phyloP scores from a whole-genome alignment of 371 early-diverging fungal species.

The Haplosporangium sp. region DNA sequence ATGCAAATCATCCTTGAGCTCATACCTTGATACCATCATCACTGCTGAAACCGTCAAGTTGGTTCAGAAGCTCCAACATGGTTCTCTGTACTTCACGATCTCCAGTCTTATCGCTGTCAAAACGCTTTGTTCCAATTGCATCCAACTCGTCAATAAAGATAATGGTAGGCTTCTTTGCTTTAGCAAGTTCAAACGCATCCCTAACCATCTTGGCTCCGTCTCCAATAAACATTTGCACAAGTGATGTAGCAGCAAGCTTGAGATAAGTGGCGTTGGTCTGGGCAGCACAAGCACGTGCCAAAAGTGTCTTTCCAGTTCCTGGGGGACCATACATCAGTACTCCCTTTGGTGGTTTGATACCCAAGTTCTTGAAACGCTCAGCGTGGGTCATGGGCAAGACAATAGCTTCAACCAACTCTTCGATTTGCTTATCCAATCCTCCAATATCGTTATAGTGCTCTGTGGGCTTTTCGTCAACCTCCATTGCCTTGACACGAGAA shows the following conservation, averaged over 20 bases:
- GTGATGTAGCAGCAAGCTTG: conserved; percentile 98
- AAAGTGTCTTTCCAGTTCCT: conserved; percentile 96
- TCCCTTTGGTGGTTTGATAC: conserved; percentile 99
- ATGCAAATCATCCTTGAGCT: not conserved
- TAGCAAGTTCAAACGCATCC: conserved; percentile 98
- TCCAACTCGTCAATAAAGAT: conserved; percentile 99
- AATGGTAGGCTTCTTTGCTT: conserved; percentile 99
- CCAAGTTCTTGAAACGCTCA: conserved; percentile 96
- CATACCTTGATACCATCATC: conserved; percentile 96
- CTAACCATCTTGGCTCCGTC: conserved; percentile 99
- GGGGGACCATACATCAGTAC: conserved; percentile 99
- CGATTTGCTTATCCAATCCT: conserved; percentile 99
- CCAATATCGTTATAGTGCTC: conserved; percentile 99
- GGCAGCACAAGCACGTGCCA: conserved; percentile 99
- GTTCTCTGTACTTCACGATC: conserved; percentile 99
- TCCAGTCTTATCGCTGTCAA: conserved; percentile 98
- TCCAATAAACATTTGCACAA: conserved; percentile 99
- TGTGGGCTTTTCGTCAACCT: conserved; percentile 99
- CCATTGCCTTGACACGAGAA: conserved; percentile 99
- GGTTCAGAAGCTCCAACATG: conserved; percentile 99
- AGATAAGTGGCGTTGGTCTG: conserved; percentile 97
- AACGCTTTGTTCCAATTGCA: conserved; percentile 99
- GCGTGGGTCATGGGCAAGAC: conserved; percentile 98
- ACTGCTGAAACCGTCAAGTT: conserved; percentile 98
- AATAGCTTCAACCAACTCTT: conserved; percentile 99